These are phyloP conservation scores for Aspergillus coremiiformis DNA, from an alignment of 495 filamentous ascomycete species.

Conservation along the genomic window DNA sequence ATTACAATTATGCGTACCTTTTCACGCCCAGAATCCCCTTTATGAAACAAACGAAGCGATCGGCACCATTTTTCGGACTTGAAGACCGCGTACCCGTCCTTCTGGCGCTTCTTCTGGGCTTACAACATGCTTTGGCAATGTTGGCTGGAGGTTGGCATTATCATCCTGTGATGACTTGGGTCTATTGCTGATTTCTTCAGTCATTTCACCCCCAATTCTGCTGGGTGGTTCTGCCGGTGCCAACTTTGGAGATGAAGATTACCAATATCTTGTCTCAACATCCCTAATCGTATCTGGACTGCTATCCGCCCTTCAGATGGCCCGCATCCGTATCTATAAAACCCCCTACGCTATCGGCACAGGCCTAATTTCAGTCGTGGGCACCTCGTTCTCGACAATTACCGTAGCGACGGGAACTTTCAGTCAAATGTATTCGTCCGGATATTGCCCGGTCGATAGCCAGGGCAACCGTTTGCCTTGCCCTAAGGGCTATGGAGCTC, in stretches of 20 bases:
- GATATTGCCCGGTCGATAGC: conserved; percentile 58
- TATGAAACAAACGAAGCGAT: conserved; percentile 54
- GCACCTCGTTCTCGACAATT: conserved; percentile 72
- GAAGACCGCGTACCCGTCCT: conserved; percentile 76
- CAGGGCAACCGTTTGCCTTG: conserved; percentile 67
- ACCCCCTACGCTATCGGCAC: conserved; percentile 86
- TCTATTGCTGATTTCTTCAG: conserved; percentile 14
- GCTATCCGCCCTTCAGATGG: conserved; percentile 74
- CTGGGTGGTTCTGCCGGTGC: conserved; percentile 57
- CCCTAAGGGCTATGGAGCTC: conserved; percentile 76
- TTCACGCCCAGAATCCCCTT: conserved; percentile 81
- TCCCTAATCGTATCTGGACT: conserved; percentile 81
- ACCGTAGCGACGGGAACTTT: conserved; percentile 75
- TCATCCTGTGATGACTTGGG: background rate
- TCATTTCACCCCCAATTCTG: conserved; percentile 77
- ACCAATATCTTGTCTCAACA: conserved; percentile 83
- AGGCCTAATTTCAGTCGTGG: conserved; percentile 84
- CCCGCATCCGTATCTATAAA: conserved; percentile 68
- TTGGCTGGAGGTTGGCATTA: conserved; percentile 47
- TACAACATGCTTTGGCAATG: conserved; percentile 66
- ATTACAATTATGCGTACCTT: conserved; percentile 77
- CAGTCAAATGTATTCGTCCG: conserved; percentile 77
- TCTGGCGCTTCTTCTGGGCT: conserved; percentile 62
- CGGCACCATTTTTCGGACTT: conserved; percentile 81
- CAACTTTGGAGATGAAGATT: conserved; percentile 51